phyloP scores from a whole-genome alignment of 1,284 basidiomycete genomes.

The Rhodofomes roseus region DNA sequence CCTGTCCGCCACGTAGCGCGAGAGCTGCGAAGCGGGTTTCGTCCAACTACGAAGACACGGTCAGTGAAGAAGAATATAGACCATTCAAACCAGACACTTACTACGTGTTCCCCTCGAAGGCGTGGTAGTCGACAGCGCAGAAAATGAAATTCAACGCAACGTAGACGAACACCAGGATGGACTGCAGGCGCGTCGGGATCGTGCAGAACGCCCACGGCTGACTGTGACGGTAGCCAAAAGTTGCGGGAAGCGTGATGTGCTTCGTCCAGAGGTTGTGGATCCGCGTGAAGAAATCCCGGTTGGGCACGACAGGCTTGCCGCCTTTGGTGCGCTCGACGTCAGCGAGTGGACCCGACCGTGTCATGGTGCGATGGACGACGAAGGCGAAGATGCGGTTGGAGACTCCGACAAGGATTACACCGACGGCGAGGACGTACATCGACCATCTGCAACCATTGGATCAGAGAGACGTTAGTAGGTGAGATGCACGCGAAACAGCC shows the following conservation, averaged over 20 bases:
- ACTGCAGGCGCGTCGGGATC: background rate
- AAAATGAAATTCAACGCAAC: background rate
- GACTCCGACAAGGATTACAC: background rate
- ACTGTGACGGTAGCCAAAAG: background rate
- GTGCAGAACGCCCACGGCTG: background rate
- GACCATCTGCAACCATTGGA: background rate
- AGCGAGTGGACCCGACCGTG: background rate
- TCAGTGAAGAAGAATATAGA: too few species aligned
- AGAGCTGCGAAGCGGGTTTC: background rate
- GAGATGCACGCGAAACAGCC: background rate
- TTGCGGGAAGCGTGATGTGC: background rate
- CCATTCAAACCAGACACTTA: background rate
- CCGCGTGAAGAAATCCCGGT: background rate
- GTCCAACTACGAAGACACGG: background rate
- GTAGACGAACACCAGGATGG: background rate
- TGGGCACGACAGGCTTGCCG: background rate
- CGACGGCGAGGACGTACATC: background rate
- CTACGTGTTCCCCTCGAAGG: background rate
- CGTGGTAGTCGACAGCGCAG: background rate
- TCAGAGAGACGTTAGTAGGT: too few species aligned
- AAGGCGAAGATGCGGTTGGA: background rate
- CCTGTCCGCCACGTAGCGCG: background rate
- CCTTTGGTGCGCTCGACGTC: background rate
- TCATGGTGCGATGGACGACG: background rate
- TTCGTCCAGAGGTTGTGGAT: background rate